Base-by-base conservation (phyloP, 2,329 filamentous ascomycete species). In the Emmonsiellopsis sp. region DNA sequence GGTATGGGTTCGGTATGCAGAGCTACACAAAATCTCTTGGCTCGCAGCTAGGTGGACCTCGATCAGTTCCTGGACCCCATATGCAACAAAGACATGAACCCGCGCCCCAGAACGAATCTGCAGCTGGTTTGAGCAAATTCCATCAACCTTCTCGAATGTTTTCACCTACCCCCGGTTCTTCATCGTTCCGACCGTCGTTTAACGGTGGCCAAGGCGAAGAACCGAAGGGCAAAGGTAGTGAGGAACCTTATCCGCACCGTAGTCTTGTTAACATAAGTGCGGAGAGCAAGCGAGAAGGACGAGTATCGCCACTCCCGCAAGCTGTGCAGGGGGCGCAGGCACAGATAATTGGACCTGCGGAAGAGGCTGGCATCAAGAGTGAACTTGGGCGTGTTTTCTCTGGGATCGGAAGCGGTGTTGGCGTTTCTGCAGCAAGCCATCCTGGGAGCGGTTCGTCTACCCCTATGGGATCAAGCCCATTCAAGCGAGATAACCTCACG, bases 331-430 rank as follows among this genome's bases (percentile, higher is more conserved):
- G 92, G 21, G 91, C 88, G 1, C 91, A 95, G 67, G 91, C 92
- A 21, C 91, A 96, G 0, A 91, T 96, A 65, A 80, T 87, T 51
- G 88, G 87, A 3, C 88, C 89, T 5, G 82, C 84, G 11, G 87
- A 85, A 13, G 90, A 95, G 67, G 87, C 89, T 9, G 87, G 87
- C 43, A 95, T 96, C 64, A 95, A 96, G 76, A 94, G 85, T 65
- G 92, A 96, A 67, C 91, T 96, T 66, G 91, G 91, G 32, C 85
- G 89, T 57, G 95, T 96, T 78, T 96, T 95, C 71, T 89, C 88
- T 14, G 92, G 92, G n/a, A 89, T 97, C 60, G 91, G 84, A 13
- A 84, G 82, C 66, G 84, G 84, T 37, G 75, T 85, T 14, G 81
- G 81, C 33, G 77, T 76, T 57, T 71, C 72, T 32, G 76, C 76